These are phyloP conservation scores for Flaveria sonorensis DNA, from an alignment of 129 eudicot genomes.

Conservation along the genomic window DNA sequence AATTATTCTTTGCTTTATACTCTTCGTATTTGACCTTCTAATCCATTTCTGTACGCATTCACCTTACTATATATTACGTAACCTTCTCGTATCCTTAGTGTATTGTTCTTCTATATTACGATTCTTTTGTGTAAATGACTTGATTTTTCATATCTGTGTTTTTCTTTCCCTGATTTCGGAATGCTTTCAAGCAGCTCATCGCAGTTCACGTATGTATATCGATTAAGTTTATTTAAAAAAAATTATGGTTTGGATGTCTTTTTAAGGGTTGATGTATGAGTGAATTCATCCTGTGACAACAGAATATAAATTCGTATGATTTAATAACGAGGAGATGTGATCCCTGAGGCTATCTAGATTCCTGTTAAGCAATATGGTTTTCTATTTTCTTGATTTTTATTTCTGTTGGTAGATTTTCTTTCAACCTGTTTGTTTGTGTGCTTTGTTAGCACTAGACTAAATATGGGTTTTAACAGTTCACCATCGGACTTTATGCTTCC, in stretches of 20 bases:
- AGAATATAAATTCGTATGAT: conserved; percentile 1
- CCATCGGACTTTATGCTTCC: conserved; percentile 91
- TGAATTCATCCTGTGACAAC: not conserved
- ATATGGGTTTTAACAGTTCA: conserved; percentile 51
- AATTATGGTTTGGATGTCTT: conserved; percentile 13
- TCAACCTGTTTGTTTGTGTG: not conserved
- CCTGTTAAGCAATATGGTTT: conserved; percentile 2
- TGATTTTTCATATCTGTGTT: conserved; percentile 18
- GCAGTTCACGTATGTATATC: conserved; percentile 34
- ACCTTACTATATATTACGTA: conserved; percentile 23
- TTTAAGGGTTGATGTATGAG: conserved; percentile 16
- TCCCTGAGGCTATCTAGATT: not conserved
- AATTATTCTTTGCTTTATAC: conserved; percentile 38
- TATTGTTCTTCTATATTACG: not conserved
- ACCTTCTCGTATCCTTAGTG: conserved; percentile 13
- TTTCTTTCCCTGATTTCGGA: conserved; percentile 15
- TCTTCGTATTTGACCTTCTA: conserved; percentile 41
- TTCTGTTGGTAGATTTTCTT: not conserved
- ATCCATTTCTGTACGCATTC: conserved; percentile 41
- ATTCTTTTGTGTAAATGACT: not conserved
- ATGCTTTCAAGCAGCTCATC: conserved; percentile 34
- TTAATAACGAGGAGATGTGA: not conserved
- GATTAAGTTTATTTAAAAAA: conserved; percentile 1
- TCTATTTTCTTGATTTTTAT: not conserved
- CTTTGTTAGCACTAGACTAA: conserved; percentile 20